phyloP scores from a whole-genome alignment of 345 rosid genomes.

The Camelina sativa region DNA sequence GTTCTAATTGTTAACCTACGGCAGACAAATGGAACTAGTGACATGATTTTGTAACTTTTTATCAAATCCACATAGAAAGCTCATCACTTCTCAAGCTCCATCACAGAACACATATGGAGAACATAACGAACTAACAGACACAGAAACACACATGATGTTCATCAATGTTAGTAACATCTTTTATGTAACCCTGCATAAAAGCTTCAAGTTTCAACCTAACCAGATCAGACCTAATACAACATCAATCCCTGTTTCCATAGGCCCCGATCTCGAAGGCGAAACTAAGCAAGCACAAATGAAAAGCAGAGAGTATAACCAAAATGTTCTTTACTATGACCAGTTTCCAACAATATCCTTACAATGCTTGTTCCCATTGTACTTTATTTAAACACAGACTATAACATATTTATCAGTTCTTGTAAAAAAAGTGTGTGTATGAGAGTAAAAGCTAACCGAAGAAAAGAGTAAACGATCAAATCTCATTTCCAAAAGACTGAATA shows the following conservation, averaged over 20 bases:
- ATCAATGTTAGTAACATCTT: not conserved
- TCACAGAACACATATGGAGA: slow-evolving; percentile 10
- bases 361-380: slow-evolving; percentile 36
- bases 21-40: not conserved
- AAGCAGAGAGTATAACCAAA: slow-evolving; percentile 28
- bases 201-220: slow-evolving; percentile 13
- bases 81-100: slow-evolving; percentile 24
- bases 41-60: not conserved
- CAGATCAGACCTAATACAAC: not conserved
- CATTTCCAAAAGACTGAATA: slow-evolving; percentile 19
- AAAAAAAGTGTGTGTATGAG: slow-evolving; percentile 18
- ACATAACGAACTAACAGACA: not conserved
- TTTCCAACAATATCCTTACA: slow-evolving; percentile 40
- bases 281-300: not conserved
- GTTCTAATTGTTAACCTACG: not conserved
- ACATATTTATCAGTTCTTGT: slow-evolving; percentile 24
- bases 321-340: slow-evolving; percentile 38
- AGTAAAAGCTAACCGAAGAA: slow-evolving; percentile 28
- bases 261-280: not conserved
- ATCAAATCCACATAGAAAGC: not conserved
- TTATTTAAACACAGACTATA: slow-evolving; percentile 39
- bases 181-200: slow-evolving; percentile 27
- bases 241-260: not conserved
- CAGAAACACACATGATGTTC: slow-evolving; percentile 11
- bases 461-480: slow-evolving; percentile 21